These are phyloP conservation scores for Cenchrus fungigraminus DNA, from an alignment of 176 grass and related monocot species.

Conservation along the genomic window DNA sequence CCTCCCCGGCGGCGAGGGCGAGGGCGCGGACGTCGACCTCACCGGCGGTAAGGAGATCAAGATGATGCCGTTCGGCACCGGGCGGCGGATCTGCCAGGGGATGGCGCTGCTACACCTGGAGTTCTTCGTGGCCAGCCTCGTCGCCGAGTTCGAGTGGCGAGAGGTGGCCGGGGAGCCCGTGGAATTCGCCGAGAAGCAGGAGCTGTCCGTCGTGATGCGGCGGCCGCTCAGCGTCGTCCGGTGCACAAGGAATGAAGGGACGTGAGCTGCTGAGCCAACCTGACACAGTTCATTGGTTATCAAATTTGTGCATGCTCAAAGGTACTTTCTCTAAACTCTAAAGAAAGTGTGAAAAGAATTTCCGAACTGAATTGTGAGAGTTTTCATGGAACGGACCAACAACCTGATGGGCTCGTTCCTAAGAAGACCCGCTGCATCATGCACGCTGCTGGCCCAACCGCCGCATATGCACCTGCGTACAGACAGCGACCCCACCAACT, in stretches of 20 bases:
- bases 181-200: slow-evolving; percentile 51
- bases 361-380: too few relatives aligned
- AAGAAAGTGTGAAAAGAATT: too few relatives aligned
- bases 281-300: too few relatives aligned
- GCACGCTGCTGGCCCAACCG: too few relatives aligned
- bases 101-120: neutral
- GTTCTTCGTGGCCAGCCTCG: slow-evolving; percentile 37
- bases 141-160: slow-evolving; percentile 59
- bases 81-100: slow-evolving; percentile 40
- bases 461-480: too few relatives aligned
- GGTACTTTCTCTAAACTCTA: too few relatives aligned
- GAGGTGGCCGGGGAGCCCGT: slow-evolving; percentile 45
- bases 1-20: slow-evolving; percentile 51
- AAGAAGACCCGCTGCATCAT: too few relatives aligned
- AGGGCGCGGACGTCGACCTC: slow-evolving; percentile 50
- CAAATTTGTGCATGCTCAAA: too few relatives aligned
- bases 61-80: slow-evolving; percentile 64
- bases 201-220: slow-evolving; percentile 29
- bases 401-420: too few relatives aligned
- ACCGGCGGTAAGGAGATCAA: slow-evolving; percentile 58
- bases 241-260: neutral
- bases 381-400: too few relatives aligned
- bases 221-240: neutral
- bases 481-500: too few relatives aligned
- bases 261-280: too few relatives aligned